Base-by-base conservation (phyloP, 116 monocot species). In the Cymodocea nodosa region DNA sequence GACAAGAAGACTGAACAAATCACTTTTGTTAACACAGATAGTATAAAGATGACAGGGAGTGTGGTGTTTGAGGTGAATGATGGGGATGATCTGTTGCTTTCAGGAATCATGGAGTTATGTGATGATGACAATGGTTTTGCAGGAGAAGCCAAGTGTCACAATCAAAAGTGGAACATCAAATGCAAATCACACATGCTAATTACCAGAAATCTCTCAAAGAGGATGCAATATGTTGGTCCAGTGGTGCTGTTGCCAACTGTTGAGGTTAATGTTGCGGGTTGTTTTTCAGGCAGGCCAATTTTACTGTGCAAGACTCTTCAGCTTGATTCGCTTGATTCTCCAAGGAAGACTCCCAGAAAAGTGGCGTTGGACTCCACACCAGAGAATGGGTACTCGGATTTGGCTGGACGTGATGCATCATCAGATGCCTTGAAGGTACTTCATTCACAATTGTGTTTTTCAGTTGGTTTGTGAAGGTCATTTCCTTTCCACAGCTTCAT, bases 231-330 rank as follows among this genome's bases (percentile, higher is more conserved):
- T 30, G 16, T 25, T 51, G 64, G 61, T 58, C 22, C 68, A 22
- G 74, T 80, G 37, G 51, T 51, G 54, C 30, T 25, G 18, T 71
- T 71, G 50, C 86, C 91, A 12, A 74, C 50, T 5, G 51, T 87
- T 64, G 87, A 92, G 68, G 80, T 92, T 2, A 84, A 80, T 77
- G 82, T 83, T 66, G 82, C 87, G 36, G 92, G 92, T 55, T 76
- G 66, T 68, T 80, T 82, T 52, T 76, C 69, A 6, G 82, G 84
- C 15, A 71, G 49, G 36, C 84, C 87, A 17, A 79, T 92, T 25
- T 79, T 92, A 24, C 73, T 87, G 65, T 78, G 82, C 15, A 72
- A 82, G 72, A 84, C 84, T 35, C 71, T 90, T 75, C 75, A 79
- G 60, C 65, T 81, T 51, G 59, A 61, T 64, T 56, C 70, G 60